phyloP scores from a whole-genome alignment of 169 alveolate genomes.

The Cryptosporidium felis region DNA sequence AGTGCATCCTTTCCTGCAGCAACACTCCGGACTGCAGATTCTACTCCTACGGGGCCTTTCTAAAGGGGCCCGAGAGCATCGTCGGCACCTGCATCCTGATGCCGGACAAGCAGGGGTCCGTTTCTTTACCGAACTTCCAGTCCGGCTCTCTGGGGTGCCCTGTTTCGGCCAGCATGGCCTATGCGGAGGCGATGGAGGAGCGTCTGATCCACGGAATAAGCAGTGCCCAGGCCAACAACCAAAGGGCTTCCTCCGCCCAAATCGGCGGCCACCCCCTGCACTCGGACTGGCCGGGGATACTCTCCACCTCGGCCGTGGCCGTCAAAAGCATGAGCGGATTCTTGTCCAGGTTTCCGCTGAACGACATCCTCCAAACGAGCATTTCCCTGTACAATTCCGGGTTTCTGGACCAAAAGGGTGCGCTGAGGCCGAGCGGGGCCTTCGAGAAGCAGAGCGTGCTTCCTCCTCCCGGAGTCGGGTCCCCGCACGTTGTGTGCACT shows the following conservation, averaged over 20 bases:
- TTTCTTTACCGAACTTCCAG: constrained; percentile 43
- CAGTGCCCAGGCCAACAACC: constrained; percentile 11
- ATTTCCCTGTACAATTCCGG: constrained; percentile 65
- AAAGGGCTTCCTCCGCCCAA: background rate
- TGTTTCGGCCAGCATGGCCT: constrained; percentile 68
- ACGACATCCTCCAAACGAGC: constrained; percentile 54
- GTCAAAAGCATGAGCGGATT: constrained; percentile 68
- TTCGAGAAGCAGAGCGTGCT: constrained; percentile 72
- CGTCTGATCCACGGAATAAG: constrained; percentile 35
- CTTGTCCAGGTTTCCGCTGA: constrained; percentile 58
- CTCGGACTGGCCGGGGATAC: constrained; percentile 68
- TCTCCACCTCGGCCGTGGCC: constrained; percentile 37
- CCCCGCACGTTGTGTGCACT: constrained; percentile 75
- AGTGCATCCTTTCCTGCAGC: constrained; percentile 58
- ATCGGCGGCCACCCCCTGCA: background rate
- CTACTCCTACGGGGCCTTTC: constrained; percentile 65
- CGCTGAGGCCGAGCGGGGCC: constrained; percentile 68
- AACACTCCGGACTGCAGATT: constrained; percentile 63
- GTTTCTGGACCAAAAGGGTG: constrained; percentile 67
- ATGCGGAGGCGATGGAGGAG: constrained; percentile 69
- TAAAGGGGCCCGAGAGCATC: constrained; percentile 36
- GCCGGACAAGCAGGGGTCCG: constrained; percentile 71
- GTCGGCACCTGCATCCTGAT: constrained; percentile 55
- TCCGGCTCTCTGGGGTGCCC: constrained; percentile 69
- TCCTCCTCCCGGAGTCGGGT: constrained; percentile 77